Evolutionary conservation across 768 basidiomycete genomes (phyloP).

Genomic region (Tricholoma sp.): DNA sequence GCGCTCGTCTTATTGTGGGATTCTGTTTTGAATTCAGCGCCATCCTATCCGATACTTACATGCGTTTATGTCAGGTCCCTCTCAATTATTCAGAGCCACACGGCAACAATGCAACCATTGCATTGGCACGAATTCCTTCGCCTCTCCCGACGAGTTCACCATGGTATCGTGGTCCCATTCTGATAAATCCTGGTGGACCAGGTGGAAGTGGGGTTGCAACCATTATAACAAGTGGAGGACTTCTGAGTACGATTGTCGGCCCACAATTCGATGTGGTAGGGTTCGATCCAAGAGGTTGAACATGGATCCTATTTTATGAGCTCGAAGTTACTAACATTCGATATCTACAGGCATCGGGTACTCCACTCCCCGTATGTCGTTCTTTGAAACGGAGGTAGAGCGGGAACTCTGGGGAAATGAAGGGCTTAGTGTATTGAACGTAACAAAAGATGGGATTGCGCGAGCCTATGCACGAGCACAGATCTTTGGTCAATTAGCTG

Average conservation of each 20-base stretch:
- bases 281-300: constrained; percentile 42
- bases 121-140: constrained; percentile 37
- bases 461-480: constrained; percentile 27
- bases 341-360: constrained; percentile 24
- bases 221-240: constrained; percentile 16
- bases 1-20: constrained; percentile 26
- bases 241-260: constrained; percentile 29
- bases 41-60: not conserved
- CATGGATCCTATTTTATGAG: too few relatives aligned
- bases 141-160: constrained; percentile 17
- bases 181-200: constrained; percentile 47
- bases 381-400: constrained; percentile 32
- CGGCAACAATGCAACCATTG: constrained; percentile 35
- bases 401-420: constrained; percentile 21
- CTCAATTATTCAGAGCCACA: constrained; percentile 37
- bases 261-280: constrained; percentile 41
- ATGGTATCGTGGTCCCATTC: constrained; percentile 37
- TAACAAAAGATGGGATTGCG: constrained; percentile 19
- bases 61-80: constrained; percentile 32
- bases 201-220: constrained; percentile 38
- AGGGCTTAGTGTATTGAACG: constrained; percentile 16
- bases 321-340: not conserved
- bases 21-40: too few relatives aligned
- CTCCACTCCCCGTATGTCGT: constrained; percentile 29
- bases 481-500: constrained; percentile 26